Base-by-base conservation (phyloP, 208 protist genomes). In the Lotmaria passim region DNA sequence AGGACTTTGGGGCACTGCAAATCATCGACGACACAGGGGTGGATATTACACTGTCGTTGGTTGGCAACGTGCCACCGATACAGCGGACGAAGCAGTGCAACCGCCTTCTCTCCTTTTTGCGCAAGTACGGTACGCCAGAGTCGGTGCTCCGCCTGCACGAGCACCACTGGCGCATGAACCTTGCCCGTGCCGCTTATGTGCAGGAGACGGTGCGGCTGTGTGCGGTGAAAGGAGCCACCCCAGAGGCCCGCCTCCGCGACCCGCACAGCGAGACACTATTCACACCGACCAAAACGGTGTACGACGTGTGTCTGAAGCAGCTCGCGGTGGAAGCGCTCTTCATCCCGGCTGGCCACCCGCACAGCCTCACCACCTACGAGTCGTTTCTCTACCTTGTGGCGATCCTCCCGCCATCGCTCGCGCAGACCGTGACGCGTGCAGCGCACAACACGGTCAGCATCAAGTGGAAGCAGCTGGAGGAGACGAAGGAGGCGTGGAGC, bases 81-180 rank as follows among this genome's bases (percentile, higher is more conserved):
- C 55, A 58, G n/a, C 81, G 81, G 55, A 69, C 69, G 1, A 79
- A 85, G 72, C 78, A 76, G 66, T 77, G 64, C 59, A 81, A 80
- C 51, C 71, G 72, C 21, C 58, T 85, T 2, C 69, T 83, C 1
- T 47, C 44, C 10, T 88, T 88, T 34, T 47, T 88, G 61, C 73
- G 75, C 57, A 83, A 85, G 69, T 85, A 85, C 79, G 71, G 50
- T 34, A 58, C 69, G 1, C 3, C 66, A 2, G 73, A 80, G 1
- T 78, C 79, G 14, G 41, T 62, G 55, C 73, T 88, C 60, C 79
- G 76, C 2, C 71, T 88, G 44, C 70, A 88, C 38, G 79, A 83
- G 14, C 75, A 83, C 30, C 83, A 88, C 73, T 88, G 83, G 83
- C 79, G 83, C 12, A 44, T 88, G 44, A 88, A 81, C 28, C 64